Evolutionary conservation across 2,329 filamentous ascomycete species (phyloP).

Genomic region (Cercospora sp.): DNA sequence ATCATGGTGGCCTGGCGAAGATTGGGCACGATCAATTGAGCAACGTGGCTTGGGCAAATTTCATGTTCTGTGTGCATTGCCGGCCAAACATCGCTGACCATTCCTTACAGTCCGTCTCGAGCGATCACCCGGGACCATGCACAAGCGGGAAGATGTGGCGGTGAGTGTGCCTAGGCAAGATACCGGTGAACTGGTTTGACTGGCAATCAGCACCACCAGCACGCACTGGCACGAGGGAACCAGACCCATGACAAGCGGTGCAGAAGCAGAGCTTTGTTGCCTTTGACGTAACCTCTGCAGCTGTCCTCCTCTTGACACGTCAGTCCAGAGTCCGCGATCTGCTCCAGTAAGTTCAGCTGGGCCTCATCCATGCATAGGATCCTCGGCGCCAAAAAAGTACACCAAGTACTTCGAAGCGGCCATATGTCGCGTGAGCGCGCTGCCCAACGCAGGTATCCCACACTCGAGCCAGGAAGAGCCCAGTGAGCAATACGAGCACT

Average conservation of each 20-base stretch:
- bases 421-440: neutral
- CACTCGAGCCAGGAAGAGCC: neutral
- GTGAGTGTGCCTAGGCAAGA: neutral
- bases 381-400: neutral
- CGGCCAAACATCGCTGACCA: neutral
- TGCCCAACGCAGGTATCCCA: neutral
- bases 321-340: neutral
- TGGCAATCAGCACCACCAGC: neutral
- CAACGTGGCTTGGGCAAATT: neutral
- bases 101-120: neutral
- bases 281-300: neutral
- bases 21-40: neutral
- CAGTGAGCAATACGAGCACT: neutral
- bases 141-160: conserved; percentile 2
- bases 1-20: neutral
- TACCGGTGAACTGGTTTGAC: conserved; percentile 6
- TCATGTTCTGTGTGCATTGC: neutral
- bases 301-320: conserved; percentile 1
- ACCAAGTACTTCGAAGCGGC: neutral
- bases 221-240: neutral
- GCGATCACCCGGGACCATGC: neutral
- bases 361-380: neutral
- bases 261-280: neutral
- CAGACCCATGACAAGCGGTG: neutral
- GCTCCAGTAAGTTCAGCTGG: conserved; percentile 1